A percentile compares a stretch with the other conserved stretches of the same genome.
Evolutionary conservation across 2,329 filamentous ascomycete species (phyloP).

Genomic region (Mollisiaceae sp.): DNA sequence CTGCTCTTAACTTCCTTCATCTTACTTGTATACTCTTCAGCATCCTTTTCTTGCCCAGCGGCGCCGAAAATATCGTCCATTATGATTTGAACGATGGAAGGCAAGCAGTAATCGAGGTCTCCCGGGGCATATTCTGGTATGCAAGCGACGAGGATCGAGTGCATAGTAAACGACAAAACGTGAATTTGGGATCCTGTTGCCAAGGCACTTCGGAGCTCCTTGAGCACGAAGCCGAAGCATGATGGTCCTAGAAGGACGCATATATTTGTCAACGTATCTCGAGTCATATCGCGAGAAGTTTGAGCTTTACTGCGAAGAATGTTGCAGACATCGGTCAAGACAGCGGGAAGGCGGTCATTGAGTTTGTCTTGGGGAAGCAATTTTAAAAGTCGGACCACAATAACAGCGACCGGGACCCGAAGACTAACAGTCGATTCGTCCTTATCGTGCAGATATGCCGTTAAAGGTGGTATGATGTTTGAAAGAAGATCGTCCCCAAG

Average conservation of each 20-base stretch:
- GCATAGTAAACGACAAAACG: conserved; percentile 92
- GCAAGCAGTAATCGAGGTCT: conserved; percentile 86
- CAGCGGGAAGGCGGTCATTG: conserved; percentile 75
- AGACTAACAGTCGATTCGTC: conserved; percentile 94
- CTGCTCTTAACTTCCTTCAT: conserved; percentile 98
- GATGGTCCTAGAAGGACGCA: conserved; percentile 78
- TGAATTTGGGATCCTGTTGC: conserved; percentile 90
- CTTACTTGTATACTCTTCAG: conserved; percentile 90
- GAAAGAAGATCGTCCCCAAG: conserved; percentile 73
- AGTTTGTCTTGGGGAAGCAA: conserved; percentile 77
- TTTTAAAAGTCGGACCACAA: conserved; percentile 85
- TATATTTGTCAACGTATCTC: conserved; percentile 86
- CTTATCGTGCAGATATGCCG: conserved; percentile 90
- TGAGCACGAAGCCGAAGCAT: conserved; percentile 91
- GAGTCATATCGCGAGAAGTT: conserved; percentile 88
- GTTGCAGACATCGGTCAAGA: conserved; percentile 90
- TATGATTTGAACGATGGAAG: conserved; percentile 78
- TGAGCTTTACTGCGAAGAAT: conserved; percentile 88
- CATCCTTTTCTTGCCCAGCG: conserved; percentile 94
- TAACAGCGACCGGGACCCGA: conserved; percentile 87
- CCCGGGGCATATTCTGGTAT: conserved; percentile 77
- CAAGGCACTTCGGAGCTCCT: conserved; percentile 83
- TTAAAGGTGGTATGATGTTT: conserved; percentile 78
- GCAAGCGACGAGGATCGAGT: conserved; percentile 82
- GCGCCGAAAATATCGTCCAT: conserved; percentile 98